These are phyloP conservation scores for Scytalidium sp. DNA, from an alignment of 2,329 filamentous ascomycete genomes.

Conservation along the genomic window DNA sequence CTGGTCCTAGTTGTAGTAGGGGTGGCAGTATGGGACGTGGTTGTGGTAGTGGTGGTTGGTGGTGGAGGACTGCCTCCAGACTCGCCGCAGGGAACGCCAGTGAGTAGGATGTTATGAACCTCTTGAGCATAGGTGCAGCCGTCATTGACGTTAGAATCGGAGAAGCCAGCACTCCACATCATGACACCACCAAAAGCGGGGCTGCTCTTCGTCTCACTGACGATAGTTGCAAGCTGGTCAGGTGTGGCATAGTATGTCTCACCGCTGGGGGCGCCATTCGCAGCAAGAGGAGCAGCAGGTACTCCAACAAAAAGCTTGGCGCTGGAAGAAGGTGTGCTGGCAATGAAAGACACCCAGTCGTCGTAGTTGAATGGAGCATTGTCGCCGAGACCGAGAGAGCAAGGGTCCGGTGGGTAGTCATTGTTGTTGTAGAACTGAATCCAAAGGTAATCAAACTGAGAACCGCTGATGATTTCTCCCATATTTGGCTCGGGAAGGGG, in stretches of 20 bases:
- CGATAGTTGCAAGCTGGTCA: conserved; percentile 26
- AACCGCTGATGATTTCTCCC: conserved; percentile 32
- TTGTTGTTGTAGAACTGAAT: conserved; percentile 44
- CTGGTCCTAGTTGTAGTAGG: conserved; percentile 1
- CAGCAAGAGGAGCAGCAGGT: conserved; percentile 28
- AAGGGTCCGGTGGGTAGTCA: conserved; percentile 14
- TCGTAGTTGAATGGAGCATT: conserved; percentile 23
- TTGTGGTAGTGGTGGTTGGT: background rate
- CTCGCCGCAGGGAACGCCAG: conserved; percentile 25
- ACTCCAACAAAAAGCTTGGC: conserved; percentile 30
- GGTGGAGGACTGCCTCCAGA: background rate
- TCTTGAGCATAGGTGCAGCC: conserved; percentile 40
- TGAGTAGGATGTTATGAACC: conserved; percentile 33
- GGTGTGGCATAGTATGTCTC: conserved; percentile 33
- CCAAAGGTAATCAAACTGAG: conserved; percentile 40
- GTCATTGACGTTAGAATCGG: conserved; percentile 30
- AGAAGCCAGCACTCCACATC: conserved; percentile 41
- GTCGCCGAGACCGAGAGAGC: conserved; percentile 9
- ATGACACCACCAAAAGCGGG: conserved; percentile 34
- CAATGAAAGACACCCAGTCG: conserved; percentile 24
- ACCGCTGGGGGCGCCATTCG: conserved; percentile 30
- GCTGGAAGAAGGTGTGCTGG: conserved; percentile 20
- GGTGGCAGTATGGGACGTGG: background rate
- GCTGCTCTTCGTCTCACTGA: conserved; percentile 25
- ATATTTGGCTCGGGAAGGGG: conserved; percentile 42